Percentiles rank a stretch among this genome's conserved stretches.
Evolutionary conservation across 768 basidiomycete genomes (phyloP).

Genomic region (Scleroderma bovista): DNA sequence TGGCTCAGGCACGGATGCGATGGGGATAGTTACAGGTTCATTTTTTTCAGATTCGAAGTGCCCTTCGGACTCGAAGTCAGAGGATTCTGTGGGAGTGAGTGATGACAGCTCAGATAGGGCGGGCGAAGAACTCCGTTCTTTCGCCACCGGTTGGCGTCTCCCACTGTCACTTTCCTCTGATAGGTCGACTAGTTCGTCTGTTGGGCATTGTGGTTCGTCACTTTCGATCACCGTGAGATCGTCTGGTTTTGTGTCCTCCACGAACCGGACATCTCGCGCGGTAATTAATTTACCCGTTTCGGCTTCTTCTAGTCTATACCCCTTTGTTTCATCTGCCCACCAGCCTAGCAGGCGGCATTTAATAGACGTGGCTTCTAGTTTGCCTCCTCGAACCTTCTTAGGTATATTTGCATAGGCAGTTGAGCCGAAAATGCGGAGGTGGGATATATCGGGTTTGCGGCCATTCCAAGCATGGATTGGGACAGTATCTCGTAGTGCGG

Average conservation of each 20-base stretch:
- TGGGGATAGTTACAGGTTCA: too few relatives aligned
- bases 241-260: background rate
- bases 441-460: slow-evolving; percentile 22
- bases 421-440: slow-evolving; percentile 30
- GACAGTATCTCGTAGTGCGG: slow-evolving; percentile 9
- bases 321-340: slow-evolving; percentile 5
- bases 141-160: slow-evolving; percentile 8
- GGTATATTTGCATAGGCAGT: slow-evolving; percentile 25
- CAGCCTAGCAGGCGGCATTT: slow-evolving; percentile 3
- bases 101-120: too few relatives aligned
- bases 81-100: too few relatives aligned
- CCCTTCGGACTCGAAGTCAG: too few relatives aligned
- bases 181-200: background rate
- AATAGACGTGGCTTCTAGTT: slow-evolving; percentile 7
- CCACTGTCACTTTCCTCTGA: background rate
- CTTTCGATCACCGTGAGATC: background rate
- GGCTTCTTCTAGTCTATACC: slow-evolving; percentile 3
- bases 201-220: background rate
- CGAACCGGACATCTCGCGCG: background rate
- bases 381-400: slow-evolving; percentile 14
- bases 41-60: too few relatives aligned
- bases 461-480: slow-evolving; percentile 17
- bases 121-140: too few relatives aligned
- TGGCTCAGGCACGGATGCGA: too few relatives aligned
- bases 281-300: background rate